A percentile compares a stretch with the other conserved stretches of the same genome.
phyloP scores from a whole-genome alignment of 2,329 filamentous ascomycete species.

The Colletotrichum tropicicola region DNA sequence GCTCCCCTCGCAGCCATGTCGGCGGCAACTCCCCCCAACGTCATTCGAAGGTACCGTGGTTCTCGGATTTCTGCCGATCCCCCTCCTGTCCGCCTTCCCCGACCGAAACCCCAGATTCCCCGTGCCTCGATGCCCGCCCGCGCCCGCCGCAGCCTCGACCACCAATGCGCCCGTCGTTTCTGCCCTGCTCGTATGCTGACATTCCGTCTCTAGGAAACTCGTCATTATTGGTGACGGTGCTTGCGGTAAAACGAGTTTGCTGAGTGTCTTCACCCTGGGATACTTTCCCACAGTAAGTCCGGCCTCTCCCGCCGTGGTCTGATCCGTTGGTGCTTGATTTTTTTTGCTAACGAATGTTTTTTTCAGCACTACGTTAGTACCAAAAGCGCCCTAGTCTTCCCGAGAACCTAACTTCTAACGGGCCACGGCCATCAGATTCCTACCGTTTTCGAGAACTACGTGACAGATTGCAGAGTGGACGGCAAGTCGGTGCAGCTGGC shows the following conservation, averaged over 20 bases:
- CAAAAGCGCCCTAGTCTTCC: background rate
- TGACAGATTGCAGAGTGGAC: conserved; percentile 97
- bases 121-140: background rate
- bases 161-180: background rate
- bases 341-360: conserved; percentile 32
- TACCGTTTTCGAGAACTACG: conserved; percentile 99
- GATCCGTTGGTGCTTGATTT: conserved; percentile 34
- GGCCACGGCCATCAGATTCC: conserved; percentile 74
- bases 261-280: conserved; percentile 97
- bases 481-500: conserved; percentile 98
- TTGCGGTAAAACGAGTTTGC: conserved; percentile 96
- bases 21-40: conserved; percentile 59
- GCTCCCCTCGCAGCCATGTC: conserved; percentile 45
- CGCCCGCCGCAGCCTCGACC: background rate
- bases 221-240: conserved; percentile 98
- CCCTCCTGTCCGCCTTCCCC: background rate
- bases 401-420: conserved; percentile 24
- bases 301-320: conserved; percentile 5
- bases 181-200: background rate
- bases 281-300: conserved; percentile 94
- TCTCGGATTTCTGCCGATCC: conserved; percentile 24
- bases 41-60: conserved; percentile 70
- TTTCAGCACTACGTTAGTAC: conserved; percentile 66
- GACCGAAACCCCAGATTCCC: background rate
- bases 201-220: conserved; percentile 74